Conservation (phyloP, 1,139 yeast species). For the Sugiyamaella japonica region DNA sequence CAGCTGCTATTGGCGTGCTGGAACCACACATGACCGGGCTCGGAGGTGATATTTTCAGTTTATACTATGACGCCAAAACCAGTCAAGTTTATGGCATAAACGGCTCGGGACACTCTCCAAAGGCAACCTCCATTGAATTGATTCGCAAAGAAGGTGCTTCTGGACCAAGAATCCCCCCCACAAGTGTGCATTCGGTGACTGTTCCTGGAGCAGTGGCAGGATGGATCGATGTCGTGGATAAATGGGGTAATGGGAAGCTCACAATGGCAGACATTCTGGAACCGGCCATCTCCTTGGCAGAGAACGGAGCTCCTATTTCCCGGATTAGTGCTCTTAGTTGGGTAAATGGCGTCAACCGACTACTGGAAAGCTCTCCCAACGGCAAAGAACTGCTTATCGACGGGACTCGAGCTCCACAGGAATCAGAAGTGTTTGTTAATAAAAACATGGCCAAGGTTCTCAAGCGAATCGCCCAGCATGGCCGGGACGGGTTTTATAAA, state of each 20-base stretch:
- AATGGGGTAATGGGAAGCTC: conserved; percentile 75
- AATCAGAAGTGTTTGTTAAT: conserved; percentile 63
- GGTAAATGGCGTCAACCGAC: conserved; percentile 45
- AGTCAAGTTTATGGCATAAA: conserved; percentile 64
- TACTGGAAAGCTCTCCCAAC: conserved; percentile 43
- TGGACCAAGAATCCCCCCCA: conserved; percentile 45
- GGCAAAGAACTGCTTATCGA: conserved; percentile 45
- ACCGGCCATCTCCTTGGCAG: conserved; percentile 74
- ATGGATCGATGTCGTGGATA: conserved; percentile 66
- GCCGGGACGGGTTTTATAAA: conserved; percentile 65
- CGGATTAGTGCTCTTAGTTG: conserved; percentile 59
- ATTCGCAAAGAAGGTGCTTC: conserved; percentile 47
- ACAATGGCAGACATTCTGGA: conserved; percentile 57
- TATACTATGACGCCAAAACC: conserved; percentile 55
- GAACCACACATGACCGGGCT: conserved; percentile 82
- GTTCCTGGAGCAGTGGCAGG: conserved; percentile 82
- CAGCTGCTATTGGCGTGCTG: conserved; percentile 69
- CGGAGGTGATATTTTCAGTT: conserved; percentile 79
- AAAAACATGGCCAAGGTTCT: conserved; percentile 55
- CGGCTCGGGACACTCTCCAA: conserved; percentile 75
- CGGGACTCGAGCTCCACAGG: conserved; percentile 49
- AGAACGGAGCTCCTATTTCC: conserved; percentile 64
- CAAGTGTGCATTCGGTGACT: conserved; percentile 61
- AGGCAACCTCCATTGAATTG: conserved; percentile 51
- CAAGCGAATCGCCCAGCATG: conserved; percentile 53